phyloP scores from a whole-genome alignment of 2,329 filamentous ascomycete species.

The Beauveria brongniartii region DNA sequence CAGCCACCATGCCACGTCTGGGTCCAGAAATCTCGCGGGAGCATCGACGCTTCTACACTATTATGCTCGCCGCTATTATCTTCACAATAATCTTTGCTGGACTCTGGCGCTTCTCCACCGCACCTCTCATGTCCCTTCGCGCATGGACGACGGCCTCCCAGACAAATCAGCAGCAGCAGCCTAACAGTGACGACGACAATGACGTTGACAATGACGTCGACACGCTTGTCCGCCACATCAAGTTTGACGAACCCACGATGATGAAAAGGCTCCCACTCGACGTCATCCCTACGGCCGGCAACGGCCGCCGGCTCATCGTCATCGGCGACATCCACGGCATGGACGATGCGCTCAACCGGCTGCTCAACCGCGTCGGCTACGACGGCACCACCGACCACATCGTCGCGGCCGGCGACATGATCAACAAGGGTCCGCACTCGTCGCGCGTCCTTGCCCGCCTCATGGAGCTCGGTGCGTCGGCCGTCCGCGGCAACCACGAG shows the following conservation, averaged over 20 bases:
- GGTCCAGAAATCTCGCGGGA: neutral
- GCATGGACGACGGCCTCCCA: neutral
- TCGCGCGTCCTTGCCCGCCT: slow-evolving; percentile 68
- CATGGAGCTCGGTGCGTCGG: slow-evolving; percentile 65
- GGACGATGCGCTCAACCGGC: slow-evolving; percentile 52
- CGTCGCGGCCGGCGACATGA: slow-evolving; percentile 67
- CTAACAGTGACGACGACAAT: slow-evolving; percentile 23
- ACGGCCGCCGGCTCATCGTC: slow-evolving; percentile 59
- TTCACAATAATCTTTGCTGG: neutral
- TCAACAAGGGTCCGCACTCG: slow-evolving; percentile 83
- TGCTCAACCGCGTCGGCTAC: slow-evolving; percentile 63
- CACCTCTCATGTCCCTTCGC: neutral
- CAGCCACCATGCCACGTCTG: slow-evolving; percentile 1
- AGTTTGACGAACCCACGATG: slow-evolving; percentile 26
- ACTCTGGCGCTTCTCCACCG: neutral
- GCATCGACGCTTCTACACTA: neutral
- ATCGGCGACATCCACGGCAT: slow-evolving; percentile 94
- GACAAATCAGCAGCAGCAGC: neutral
- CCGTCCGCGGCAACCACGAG: slow-evolving; percentile 88
- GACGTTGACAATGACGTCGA: slow-evolving; percentile 24
- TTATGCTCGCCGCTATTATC: neutral
- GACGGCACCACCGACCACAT: slow-evolving; percentile 55
- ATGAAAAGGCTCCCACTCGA: slow-evolving; percentile 23
- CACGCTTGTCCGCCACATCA: neutral
- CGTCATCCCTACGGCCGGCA: slow-evolving; percentile 25